These are phyloP conservation scores for Pyrenochaeta sp. DNA, from an alignment of 2,329 filamentous ascomycete species.

Conservation along the genomic window DNA sequence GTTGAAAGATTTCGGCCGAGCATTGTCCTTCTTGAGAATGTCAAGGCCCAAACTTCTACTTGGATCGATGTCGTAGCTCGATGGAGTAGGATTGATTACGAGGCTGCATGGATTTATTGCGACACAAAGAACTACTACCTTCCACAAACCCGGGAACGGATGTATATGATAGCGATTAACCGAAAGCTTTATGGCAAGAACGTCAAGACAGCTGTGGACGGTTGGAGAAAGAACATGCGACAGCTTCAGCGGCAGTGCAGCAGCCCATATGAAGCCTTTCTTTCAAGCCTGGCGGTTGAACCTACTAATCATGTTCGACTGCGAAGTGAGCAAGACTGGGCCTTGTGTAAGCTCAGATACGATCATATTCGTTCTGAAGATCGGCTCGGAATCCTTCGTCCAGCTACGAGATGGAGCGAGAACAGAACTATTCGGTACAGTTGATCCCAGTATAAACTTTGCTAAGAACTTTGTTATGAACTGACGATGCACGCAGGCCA, in stretches of 20 bases:
- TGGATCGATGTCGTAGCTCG: constrained; percentile 62
- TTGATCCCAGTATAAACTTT: no score
- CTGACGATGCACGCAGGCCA: constrained; percentile 38
- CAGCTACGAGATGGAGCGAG: constrained; percentile 67
- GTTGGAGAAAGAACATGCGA: constrained; percentile 57
- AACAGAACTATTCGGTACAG: constrained; percentile 55
- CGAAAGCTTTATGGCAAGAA: constrained; percentile 23
- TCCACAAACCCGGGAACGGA: constrained; percentile 67
- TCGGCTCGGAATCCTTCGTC: constrained; percentile 62
- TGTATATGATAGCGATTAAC: constrained; percentile 58
- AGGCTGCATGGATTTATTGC: constrained; percentile 56
- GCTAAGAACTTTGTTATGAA: neutral
- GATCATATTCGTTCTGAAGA: constrained; percentile 59
- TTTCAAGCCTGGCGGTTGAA: constrained; percentile 63
- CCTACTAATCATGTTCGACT: constrained; percentile 49
- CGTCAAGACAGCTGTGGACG: constrained; percentile 12
- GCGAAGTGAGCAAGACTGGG: constrained; percentile 57
- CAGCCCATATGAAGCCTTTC: constrained; percentile 67
- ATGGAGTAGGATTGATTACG: constrained; percentile 64
- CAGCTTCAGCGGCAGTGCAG: constrained; percentile 65
- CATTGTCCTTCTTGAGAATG: constrained; percentile 77
- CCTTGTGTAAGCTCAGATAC: constrained; percentile 67
- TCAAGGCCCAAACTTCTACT: constrained; percentile 58
- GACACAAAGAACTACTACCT: constrained; percentile 78
- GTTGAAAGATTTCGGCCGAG: constrained; percentile 63